Base-by-base conservation (phyloP, 495 filamentous ascomycete species). In the Penicillium cosmopolitanum region DNA sequence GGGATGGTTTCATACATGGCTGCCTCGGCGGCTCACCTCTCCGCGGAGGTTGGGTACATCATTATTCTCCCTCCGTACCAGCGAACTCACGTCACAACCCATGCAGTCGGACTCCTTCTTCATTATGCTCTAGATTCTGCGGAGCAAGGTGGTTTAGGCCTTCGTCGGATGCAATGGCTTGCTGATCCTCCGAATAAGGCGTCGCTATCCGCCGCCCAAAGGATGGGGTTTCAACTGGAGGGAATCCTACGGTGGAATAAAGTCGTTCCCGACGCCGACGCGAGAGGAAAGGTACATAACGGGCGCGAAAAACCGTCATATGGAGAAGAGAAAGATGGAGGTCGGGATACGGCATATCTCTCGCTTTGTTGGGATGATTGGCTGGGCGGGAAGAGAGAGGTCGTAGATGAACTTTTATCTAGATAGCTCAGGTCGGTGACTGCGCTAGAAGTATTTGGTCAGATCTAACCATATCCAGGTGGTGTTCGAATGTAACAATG, bases 31-130 rank as follows among this genome's bases (percentile, higher is more conserved):
- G 31, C 9, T 1, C 48, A 69, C 44, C 56, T 69, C 2, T 57
- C 50, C 40, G 48, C 64, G 2, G 66, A 66, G 48, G 54, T 69
- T 4, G 66, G 66, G 1, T 69, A 64, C 31, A 59, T 69, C 13
- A 55, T 66, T 10, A 60, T 66, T 34, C 51, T 69, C 9, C 66
- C 66, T 6, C 66, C 61, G 0, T 69, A 62, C 47, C 64, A 69
- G 47, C 58, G 61, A 9, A 69, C 51, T 25, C 61, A 69, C 33
- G 61, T 69, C 4, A 61, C 64, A 31, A 62, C 34, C 6, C 58
- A 62, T 46, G 66, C 66, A 1, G 58, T 64, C 21, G 64, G 66
- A 28, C 57, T 69, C 3, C 47, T 57, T 18, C 12, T 66, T 13
- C 64, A 56, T 3, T 55, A 60, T 54, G 61, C 53, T 1, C 46